Base-by-base conservation (phyloP, 2,329 filamentous ascomycete genomes). In the Colletotrichum sp. region DNA sequence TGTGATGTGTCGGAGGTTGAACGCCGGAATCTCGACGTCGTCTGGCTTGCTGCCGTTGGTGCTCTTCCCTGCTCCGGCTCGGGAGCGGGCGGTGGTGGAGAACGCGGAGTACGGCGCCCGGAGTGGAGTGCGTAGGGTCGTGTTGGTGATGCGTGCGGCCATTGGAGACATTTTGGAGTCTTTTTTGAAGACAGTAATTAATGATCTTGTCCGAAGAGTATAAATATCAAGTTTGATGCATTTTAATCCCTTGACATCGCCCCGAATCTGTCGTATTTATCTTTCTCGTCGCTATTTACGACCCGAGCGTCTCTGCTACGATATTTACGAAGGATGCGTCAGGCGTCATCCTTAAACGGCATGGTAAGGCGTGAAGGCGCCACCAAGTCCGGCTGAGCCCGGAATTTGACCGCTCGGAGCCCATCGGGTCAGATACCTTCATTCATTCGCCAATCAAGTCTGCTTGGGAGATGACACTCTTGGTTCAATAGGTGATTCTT, bases 1-100 rank as follows among this genome's bases (percentile, higher is more conserved):
- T 12, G 69, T 71, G 59, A 81, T 72, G 59, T 72, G 44, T 27
- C 68, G 71, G 62, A 82, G 71, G 66, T 72, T 78, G 73, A 82
- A 80, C 3, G 49, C 22, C 76, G 80, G 66, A 9, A 79, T 69
- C 57, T 79, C 70, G 3, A 77, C 57, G n/a, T 65, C 59, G n/a
- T 71, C 68, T 9, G 69, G 8, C 34, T 72, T 61, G 49, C 19
- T 62, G 34, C 22, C 22, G 67, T 76, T 59, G 55, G 22, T 59
- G 61, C 44, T 75, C 67, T 65, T 65, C 8, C 70, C 49, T 44
- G 65, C 29, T 0, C 32, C 25, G 30, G 74, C 64, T 25, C 64
- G 49, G 44, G 15, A 52, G 6, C 57, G 59, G 49, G 69, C 16
- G 30, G 63, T n/a, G 5, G 77, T 76, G 59, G 77, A 77, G 65